phyloP scores from a whole-genome alignment of 192 early-diverging fungal species.

The Phycomyces blakesleeanus region DNA sequence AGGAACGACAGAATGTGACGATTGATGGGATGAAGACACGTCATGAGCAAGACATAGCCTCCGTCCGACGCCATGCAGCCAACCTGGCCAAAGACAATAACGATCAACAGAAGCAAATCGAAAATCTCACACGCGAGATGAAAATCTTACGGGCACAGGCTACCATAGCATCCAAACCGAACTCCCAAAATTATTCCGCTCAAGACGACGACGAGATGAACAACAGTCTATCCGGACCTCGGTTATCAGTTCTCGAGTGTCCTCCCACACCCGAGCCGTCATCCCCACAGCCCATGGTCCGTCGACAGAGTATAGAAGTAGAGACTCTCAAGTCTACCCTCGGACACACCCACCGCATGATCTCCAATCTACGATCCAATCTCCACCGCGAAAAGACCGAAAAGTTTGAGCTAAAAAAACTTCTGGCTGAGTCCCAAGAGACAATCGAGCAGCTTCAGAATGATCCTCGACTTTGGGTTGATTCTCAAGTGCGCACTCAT shows the following conservation, averaged over 20 bases:
- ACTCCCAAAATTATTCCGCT: background rate
- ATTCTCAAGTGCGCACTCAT: conserved; percentile 1
- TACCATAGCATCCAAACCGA: background rate
- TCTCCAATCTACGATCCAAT: conserved; percentile 48
- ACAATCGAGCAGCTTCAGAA: conserved; percentile 52
- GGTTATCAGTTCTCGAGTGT: no score
- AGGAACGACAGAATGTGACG: conserved; percentile 43
- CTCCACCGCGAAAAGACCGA: conserved; percentile 52
- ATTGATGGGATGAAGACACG: conserved; percentile 49
- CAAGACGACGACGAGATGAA: no score
- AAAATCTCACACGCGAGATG: conserved; percentile 55
- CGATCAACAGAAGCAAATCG: conserved; percentile 49
- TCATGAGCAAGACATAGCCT: conserved; percentile 60
- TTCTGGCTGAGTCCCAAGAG: conserved; percentile 54
- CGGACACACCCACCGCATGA: conserved; percentile 47
- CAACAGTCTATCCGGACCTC: no score
- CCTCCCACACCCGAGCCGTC: conserved; percentile 27
- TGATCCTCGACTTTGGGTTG: conserved; percentile 37
- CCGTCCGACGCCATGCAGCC: conserved; percentile 50
- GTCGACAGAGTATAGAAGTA: conserved; percentile 30
- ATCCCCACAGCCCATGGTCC: conserved; percentile 4
- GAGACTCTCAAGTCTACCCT: conserved; percentile 38
- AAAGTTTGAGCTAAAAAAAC: conserved; percentile 51
- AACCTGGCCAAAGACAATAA: conserved; percentile 60
- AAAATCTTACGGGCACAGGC: conserved; percentile 27